Base-by-base conservation (phyloP, 352 stramenopile genomes). In the Phytophthora pseudosyringae region DNA sequence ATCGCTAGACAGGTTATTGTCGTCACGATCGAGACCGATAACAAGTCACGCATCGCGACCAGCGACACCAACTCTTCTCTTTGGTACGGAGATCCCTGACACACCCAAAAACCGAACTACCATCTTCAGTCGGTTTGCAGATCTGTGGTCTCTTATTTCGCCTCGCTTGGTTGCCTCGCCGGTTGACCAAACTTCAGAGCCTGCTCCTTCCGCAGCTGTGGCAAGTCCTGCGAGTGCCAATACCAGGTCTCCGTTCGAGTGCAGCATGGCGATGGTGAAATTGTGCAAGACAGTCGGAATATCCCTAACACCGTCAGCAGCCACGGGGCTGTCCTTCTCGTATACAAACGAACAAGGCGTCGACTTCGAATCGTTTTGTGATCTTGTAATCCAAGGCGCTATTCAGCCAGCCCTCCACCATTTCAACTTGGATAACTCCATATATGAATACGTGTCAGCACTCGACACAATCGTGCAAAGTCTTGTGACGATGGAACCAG, bases 281-380 rank as follows among this genome's bases (percentile, higher is more conserved):
- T 46, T 91, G 8, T 86, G 76, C 67, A 88, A 88, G 50, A 45
- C 69, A 1, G 65, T 84, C 0, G 82, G 82, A 3, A 87, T 88
- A 35, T 64, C 69, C 6, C 44, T 86, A 15, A 33, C 66, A 9
- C 49, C 52, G 6, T 60, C 55, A 13, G 43, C 50, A 18, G 52
- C 38, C 26, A 71, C 46, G 25, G 45, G 29, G 5, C 33, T 79
- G 43, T 66, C 66, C 16, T 67, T 75, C 43, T 78, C 63, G 64
- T 55, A 48, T 12, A 55, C 62, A 10, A 56, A 69, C 8, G 56
- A 69, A 6, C 51, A 59, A 25, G 64, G 70, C 13, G 71, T 90
- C 1, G 76, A 73, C 15, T 83, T 91, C 41, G 62, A 75, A 5
- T 58, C 68, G 10, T 91, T 91, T 64, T 81, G 78, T 6, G 60